phyloP scores from a whole-genome alignment of 208 protist genomes.

The Trypanosoma vivax region DNA sequence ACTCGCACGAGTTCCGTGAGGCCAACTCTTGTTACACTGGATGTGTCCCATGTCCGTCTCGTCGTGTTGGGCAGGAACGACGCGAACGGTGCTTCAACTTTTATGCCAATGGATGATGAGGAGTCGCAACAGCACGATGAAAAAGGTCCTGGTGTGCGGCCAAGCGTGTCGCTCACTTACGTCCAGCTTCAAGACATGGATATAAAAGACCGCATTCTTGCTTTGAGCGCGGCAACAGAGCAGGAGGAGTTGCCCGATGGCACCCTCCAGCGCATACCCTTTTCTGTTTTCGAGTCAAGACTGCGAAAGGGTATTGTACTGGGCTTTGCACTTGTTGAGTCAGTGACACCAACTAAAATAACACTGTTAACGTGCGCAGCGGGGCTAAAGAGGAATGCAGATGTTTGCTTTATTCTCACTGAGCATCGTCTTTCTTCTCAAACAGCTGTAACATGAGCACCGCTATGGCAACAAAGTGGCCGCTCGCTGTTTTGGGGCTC shows the following conservation, averaged over 20 bases:
- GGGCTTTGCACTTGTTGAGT: conserved; percentile 64
- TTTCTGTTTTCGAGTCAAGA: conserved; percentile 33
- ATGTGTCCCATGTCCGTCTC: conserved; percentile 29
- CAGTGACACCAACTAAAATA: conserved; percentile 24
- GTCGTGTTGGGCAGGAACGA: conserved; percentile 35
- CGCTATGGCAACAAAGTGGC: no score
- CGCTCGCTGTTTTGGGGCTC: no score
- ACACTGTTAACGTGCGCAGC: conserved; percentile 39
- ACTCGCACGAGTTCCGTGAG: conserved; percentile 32
- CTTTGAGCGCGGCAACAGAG: conserved; percentile 46
- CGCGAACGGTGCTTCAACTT: conserved; percentile 30
- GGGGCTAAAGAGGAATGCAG: conserved; percentile 28
- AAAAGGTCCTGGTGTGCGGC: conserved; percentile 3
- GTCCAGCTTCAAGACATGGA: conserved; percentile 39
- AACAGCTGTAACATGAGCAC: neutral
- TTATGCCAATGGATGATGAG: conserved; percentile 65
- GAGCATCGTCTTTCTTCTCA: conserved; percentile 6
- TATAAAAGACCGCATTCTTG: conserved; percentile 49
- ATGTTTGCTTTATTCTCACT: conserved; percentile 52
- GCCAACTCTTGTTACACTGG: conserved; percentile 34
- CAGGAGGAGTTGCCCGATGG: conserved; percentile 37
- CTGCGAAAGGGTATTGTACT: conserved; percentile 27
- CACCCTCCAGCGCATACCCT: conserved; percentile 36
- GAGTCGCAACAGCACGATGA: conserved; percentile 12
- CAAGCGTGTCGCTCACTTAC: conserved; percentile 35